Base-by-base conservation (phyloP, 805 yeast species). In the Cyberlindnera xishuangbannaensis region DNA sequence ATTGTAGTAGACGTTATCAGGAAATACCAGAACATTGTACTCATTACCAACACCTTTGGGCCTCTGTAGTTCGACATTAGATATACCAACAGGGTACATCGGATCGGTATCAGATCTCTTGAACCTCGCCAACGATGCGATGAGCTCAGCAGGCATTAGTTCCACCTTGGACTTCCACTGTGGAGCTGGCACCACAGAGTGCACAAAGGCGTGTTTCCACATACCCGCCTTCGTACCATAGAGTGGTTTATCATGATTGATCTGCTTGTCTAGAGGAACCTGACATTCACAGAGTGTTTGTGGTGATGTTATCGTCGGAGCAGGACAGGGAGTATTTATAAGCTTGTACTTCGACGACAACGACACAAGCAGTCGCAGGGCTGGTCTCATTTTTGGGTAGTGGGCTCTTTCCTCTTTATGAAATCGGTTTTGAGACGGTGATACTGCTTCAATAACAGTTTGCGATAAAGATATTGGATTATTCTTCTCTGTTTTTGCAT, bases 131-230 rank as follows among this genome's bases (percentile, higher is more conserved):
- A 75, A 56, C 15, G 61, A 64, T 3, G 62, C 49, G 1, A 70
- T 62, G 23, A 76, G 47, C 1, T 72, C 61, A 2, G 57, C 65
- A 0, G 74, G 72, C 17, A 57, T 49, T 28, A 63, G 37, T 36
- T 78, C 83, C 25, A 78, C 65, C 40, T 68, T 66, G 10, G 60
- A 57, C 6, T 55, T 55, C 69, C 69, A 63, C 4, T 53, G 50
- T 20, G 22, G 10, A 3, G 51, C 58, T 0, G 52, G 41, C 3
- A 65, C 63, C 14, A 72, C 73, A 20, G 75, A 69, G 18, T 73
- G 55, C 11, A 76, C 62, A 13, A 81, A 48, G 7, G 73, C 59
- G 46, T 79, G 83, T 39, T 74, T 76, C 69, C 73, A 69, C 6
- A 71, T 68, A 4, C 55, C 43, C 0, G 73, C 70, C 19, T 66